Evolutionary conservation across 208 protist species (phyloP), one percentile per base, ranked within the genome.

Genomic region (Crithidia fasciculata): DNA sequence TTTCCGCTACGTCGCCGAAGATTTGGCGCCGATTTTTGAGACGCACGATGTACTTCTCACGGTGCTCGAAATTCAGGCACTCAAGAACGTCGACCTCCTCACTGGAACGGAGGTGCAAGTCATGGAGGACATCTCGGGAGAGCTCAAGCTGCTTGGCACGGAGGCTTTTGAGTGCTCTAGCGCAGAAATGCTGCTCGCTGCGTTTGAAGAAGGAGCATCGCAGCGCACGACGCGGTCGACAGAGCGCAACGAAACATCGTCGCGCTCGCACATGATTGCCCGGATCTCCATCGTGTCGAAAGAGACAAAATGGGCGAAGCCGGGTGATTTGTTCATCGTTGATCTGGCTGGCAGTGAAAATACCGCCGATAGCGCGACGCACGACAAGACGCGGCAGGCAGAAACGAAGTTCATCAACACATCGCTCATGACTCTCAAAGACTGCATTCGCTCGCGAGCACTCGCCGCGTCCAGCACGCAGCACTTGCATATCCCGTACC

Each of bases 361-460:
- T 62, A 97, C 90, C n/a, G 88, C 90, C 0, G 93, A 97, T 66
- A 93, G 86, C 61, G 83, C 93, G 6, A 95, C 87, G 8, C 93
- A 97, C 80, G 91, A 97, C 78, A 93, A 93, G 74, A 79, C 64
- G 18, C 84, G 91, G 5, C 88, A 94, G 59, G 78, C 78, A 40
- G 90, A 97, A 68, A 87, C 93, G 28, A 95, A 95, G 63, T 95
- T 95, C 70, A 97, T 97, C 59, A 97, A 97, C 76, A 93, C 93
- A 8, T 97, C 93, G n/a, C 77, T 97, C n/a, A 97, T 97, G 93
- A 95, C 91, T 0, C 76, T 97, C 47, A 97, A 97, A 68, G 93
- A 97, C 63, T 97, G 93, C 76, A 95, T 97, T 69, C 85, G 93
- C 39, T 72, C 89, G 15, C 85, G 90, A 10, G 90, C 86, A 3